phyloP scores from a whole-genome alignment of 2,329 filamentous ascomycete species.

The Diaporthe amygdali region DNA sequence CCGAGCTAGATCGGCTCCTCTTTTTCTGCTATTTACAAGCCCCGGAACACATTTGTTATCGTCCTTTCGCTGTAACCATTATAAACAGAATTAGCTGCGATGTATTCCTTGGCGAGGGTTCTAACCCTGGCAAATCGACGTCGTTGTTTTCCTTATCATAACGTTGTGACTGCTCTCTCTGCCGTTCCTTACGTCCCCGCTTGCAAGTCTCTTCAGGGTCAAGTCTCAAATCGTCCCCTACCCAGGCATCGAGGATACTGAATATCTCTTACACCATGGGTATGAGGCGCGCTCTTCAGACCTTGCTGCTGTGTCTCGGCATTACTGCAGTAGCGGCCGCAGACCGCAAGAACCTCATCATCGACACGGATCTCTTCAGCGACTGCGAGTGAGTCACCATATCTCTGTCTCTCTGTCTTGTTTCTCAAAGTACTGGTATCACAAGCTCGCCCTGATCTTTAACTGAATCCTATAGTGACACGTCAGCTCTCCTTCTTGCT shows the following conservation, averaged over 20 bases:
- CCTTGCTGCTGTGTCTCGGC: background rate
- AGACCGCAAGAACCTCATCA: conserved; percentile 43
- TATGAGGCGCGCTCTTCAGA: too few relatives aligned
- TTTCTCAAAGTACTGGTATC: too few relatives aligned
- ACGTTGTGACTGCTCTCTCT: background rate
- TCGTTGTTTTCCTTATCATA: background rate
- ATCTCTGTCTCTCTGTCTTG: background rate
- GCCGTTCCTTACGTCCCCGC: background rate
- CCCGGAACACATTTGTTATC: too few relatives aligned
- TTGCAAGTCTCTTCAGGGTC: too few relatives aligned
- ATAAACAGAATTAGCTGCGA: too few relatives aligned
- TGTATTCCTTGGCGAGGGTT: background rate
- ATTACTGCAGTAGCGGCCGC: background rate
- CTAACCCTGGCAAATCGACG: background rate
- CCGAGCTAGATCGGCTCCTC: too few relatives aligned
- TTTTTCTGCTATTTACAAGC: too few relatives aligned
- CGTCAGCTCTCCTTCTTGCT: conserved; percentile 47
- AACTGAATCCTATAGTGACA: conserved; percentile 37
- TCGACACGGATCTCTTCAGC: conserved; percentile 53
- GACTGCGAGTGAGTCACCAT: conserved; percentile 47
- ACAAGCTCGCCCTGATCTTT: too few relatives aligned
- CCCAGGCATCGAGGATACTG: background rate
- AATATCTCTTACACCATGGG: background rate
- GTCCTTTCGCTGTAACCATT: background rate
- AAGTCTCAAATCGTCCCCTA: background rate